These are phyloP conservation scores for Leptoxyphium fumago DNA, from an alignment of 2,329 filamentous ascomycete genomes.

Conservation along the genomic window DNA sequence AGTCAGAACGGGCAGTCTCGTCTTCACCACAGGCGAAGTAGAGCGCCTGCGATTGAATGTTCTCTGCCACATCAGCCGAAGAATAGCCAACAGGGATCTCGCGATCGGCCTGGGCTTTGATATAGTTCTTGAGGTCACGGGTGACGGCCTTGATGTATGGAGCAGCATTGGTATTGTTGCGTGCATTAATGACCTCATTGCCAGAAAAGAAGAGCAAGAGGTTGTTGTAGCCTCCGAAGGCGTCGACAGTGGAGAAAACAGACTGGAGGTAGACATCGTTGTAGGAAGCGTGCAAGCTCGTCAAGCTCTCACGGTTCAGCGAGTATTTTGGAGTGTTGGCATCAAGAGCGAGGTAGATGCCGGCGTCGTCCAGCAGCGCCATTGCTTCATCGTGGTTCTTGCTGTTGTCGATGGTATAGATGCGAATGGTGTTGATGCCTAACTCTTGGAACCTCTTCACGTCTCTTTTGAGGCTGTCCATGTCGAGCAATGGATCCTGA, in stretches of 20 bases:
- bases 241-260: constrained; percentile 77
- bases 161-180: constrained; percentile 46
- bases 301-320: constrained; percentile 59
- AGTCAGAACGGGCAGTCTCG: constrained; percentile 62
- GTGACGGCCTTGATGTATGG: constrained; percentile 60
- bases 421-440: constrained; percentile 77
- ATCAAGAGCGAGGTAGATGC: constrained; percentile 83
- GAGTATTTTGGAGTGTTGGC: constrained; percentile 83
- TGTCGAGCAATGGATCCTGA: constrained; percentile 61
- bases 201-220: constrained; percentile 71
- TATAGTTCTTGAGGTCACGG: constrained; percentile 68
- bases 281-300: constrained; percentile 48
- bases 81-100: constrained; percentile 69
- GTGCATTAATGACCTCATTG: constrained; percentile 59
- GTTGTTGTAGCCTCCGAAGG: constrained; percentile 68
- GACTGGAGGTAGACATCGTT: constrained; percentile 73
- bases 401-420: constrained; percentile 88
- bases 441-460: constrained; percentile 68
- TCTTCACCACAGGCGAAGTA: constrained; percentile 90
- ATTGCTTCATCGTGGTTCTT: constrained; percentile 72
- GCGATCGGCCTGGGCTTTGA: constrained; percentile 53
- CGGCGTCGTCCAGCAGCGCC: constrained; percentile 60
- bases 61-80: constrained; percentile 68
- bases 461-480: constrained; percentile 56
- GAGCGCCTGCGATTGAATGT: constrained; percentile 69